Percentiles rank a stretch among this genome's conserved stretches.
Evolutionary conservation across 2,329 filamentous ascomycete genomes (phyloP).

Genomic region (Tolypocladium inflatum): DNA sequence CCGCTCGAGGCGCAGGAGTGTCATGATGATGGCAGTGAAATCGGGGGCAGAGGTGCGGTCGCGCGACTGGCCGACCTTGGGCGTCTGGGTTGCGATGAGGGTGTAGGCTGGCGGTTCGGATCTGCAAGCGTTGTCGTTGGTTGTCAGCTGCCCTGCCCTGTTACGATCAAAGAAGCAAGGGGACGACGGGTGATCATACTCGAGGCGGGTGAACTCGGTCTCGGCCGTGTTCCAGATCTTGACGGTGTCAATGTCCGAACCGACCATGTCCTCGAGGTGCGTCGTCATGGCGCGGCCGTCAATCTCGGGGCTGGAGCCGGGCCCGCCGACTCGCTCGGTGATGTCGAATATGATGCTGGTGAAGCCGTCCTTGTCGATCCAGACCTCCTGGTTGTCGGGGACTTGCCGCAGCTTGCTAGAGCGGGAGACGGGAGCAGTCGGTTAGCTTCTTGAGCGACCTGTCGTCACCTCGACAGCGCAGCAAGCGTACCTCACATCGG

Average conservation of each 20-base stretch:
- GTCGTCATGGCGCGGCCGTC: constrained; percentile 62
- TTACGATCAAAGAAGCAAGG: constrained; percentile 11
- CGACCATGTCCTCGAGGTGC: constrained; percentile 61
- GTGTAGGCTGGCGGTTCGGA: constrained; percentile 52
- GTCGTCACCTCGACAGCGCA: neutral
- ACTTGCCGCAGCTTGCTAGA: constrained; percentile 62
- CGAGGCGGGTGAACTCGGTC: constrained; percentile 46
- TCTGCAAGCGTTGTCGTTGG: constrained; percentile 8
- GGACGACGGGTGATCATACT: constrained; percentile 27
- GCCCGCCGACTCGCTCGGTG: constrained; percentile 62
- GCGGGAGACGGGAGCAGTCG: neutral
- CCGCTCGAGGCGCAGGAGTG: constrained; percentile 66
- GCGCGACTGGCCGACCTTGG: constrained; percentile 23
- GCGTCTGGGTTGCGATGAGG: constrained; percentile 56
- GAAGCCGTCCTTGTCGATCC: constrained; percentile 73
- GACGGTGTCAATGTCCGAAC: constrained; percentile 51
- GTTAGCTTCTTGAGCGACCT: constrained; percentile 3
- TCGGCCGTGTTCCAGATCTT: constrained; percentile 58
- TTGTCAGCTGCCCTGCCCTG: neutral
- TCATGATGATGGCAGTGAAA: constrained; percentile 68
- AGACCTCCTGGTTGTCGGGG: constrained; percentile 87
- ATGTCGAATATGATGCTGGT: constrained; percentile 87
- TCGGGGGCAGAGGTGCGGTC: constrained; percentile 35
- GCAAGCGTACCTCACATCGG: constrained; percentile 57
- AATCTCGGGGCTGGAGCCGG: constrained; percentile 44